Conservation (phyloP, 768 basidiomycete species). For the Galerina sulciceps region DNA sequence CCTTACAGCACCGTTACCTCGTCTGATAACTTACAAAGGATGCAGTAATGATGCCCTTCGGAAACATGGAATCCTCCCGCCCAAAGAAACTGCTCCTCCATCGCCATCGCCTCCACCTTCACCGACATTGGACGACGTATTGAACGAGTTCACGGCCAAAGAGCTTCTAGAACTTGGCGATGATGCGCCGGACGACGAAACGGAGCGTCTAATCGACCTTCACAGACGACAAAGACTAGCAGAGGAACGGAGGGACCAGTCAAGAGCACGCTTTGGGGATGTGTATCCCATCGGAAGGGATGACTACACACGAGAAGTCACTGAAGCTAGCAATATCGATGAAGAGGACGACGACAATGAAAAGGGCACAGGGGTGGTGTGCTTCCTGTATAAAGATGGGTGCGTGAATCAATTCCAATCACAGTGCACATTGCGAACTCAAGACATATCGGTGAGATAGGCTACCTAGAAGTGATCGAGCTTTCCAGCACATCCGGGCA, state of each 20-base stretch:
- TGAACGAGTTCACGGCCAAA: slow-evolving; percentile 63
- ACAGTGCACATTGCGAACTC: background rate
- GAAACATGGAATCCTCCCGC: slow-evolving; percentile 90
- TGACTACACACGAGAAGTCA: slow-evolving; percentile 94
- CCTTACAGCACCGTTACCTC: background rate
- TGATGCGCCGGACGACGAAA: slow-evolving; percentile 76
- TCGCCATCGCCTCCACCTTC: slow-evolving; percentile 85
- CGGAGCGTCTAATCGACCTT: slow-evolving; percentile 71
- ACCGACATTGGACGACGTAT: slow-evolving; percentile 67
- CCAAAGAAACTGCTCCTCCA: slow-evolving; percentile 65
- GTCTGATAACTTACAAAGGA: background rate
- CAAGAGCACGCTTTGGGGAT: slow-evolving; percentile 75
- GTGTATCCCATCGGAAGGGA: slow-evolving; percentile 90
- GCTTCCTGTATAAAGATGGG: slow-evolving; percentile 96
- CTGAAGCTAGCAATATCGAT: slow-evolving; percentile 81
- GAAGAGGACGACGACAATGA: slow-evolving; percentile 68
- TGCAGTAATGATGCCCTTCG: slow-evolving; percentile 90
- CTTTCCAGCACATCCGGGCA: slow-evolving; percentile 67
- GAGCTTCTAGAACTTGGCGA: slow-evolving; percentile 75
- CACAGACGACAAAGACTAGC: slow-evolving; percentile 67
- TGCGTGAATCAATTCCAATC: slow-evolving; percentile 40
- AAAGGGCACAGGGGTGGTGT: slow-evolving; percentile 89
- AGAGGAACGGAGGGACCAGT: slow-evolving; percentile 61
- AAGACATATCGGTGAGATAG: slow-evolving; percentile 39
- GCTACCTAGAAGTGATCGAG: slow-evolving; percentile 78